Base-by-base conservation (phyloP, 768 basidiomycete genomes). In the Lentinula sp. region DNA sequence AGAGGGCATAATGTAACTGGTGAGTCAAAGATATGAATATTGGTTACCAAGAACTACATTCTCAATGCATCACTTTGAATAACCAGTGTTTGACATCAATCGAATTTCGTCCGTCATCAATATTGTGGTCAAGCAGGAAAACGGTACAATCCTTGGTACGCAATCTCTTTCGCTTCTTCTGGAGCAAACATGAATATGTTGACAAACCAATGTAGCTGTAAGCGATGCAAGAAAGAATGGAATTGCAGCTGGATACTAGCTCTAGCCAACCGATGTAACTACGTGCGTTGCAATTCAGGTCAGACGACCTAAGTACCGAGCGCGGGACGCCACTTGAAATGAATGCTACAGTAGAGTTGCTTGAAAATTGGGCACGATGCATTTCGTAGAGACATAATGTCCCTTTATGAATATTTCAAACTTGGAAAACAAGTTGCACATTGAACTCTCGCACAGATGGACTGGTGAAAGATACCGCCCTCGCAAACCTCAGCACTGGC, bases 211-310 rank as follows among this genome's bases (percentile, higher is more conserved):
- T 23, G 21, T 65, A 90, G 94, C 92, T 63, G 89, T 91, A 8
- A 93, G 91, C 69, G 95, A 97, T 73, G 93, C 91, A 18, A 82
- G 94, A 69, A 96, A 95, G 78, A 90, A 93, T 64, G 94, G 94
- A n/a, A 81, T 94, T 45, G 91, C 95, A 4, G 86, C 90, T 51
- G 95, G 90, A 3, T 95, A 95, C 73, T 93, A 68, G 68, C 57
- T 39, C 73, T 93, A 68, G 67, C 57, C 43, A 23, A 48, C 46
- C 18, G 50, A 13, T 51, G 50, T 51, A 51, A 51, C 34, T 32
- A 51, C 32, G 15, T 34, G 31, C 13, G 50, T 15, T 35, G 15
- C 32, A 31, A 51, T n/a, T 34, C 23, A 21, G 49, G 50, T 51
- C 50, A 51, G 28, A 51, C 50, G 50, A 51, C 50, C 50, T 34